A percentile compares a stretch with the other conserved stretches of the same genome.
phyloP scores from a whole-genome alignment of 202 grass and related monocot species.

The Dendrocalamus latiflorus region DNA sequence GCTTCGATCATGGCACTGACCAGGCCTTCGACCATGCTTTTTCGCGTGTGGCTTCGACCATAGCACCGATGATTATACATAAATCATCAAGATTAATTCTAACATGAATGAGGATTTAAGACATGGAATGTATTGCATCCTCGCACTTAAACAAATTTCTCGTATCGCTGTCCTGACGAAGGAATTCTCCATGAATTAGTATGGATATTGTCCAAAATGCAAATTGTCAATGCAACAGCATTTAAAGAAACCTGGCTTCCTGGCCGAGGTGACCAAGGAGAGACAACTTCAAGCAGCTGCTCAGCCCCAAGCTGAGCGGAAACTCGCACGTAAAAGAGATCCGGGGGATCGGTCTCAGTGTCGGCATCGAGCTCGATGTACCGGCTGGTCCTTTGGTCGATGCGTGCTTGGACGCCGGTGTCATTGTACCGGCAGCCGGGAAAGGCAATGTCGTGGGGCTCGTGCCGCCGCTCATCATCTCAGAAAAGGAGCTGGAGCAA shows the following conservation, averaged over 20 bases:
- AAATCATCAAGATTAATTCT: too few species aligned
- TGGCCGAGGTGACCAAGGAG: too few species aligned
- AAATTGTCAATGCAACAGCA: background rate
- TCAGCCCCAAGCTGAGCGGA: too few species aligned
- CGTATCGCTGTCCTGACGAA: background rate
- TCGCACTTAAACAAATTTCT: background rate
- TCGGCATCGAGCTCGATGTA: too few species aligned
- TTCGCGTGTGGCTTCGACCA: too few species aligned
- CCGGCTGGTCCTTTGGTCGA: constrained; percentile 35
- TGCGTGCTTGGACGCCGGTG: constrained; percentile 60
- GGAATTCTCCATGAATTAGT: background rate
- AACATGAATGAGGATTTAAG: background rate
- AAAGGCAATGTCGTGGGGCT: constrained; percentile 85
- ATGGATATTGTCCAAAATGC: background rate
- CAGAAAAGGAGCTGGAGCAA: constrained; percentile 64
- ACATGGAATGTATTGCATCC: background rate
- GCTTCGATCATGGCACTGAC: too few species aligned
- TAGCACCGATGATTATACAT: too few species aligned
- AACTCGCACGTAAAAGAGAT: too few species aligned
- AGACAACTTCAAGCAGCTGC: too few species aligned
- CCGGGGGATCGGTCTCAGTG: too few species aligned
- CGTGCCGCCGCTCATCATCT: constrained; percentile 69
- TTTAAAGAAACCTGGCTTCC: background rate
- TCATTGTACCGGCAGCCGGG: constrained; percentile 67
- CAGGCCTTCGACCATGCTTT: too few species aligned